phyloP scores from a whole-genome alignment of 768 basidiomycete genomes.

The Sarcodon sp. region DNA sequence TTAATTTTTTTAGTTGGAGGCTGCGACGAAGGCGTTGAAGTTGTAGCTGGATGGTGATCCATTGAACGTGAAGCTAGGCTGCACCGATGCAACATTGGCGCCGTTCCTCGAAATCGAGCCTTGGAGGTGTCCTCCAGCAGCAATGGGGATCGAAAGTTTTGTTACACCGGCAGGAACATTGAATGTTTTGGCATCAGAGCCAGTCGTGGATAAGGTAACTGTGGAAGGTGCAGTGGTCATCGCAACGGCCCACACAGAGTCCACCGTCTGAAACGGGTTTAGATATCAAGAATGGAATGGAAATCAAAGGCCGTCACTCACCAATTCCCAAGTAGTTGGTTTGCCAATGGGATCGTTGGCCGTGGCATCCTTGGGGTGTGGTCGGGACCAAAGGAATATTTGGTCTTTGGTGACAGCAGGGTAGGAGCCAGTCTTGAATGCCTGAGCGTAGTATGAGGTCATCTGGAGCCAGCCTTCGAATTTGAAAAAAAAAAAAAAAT shows the following conservation, averaged over 20 bases:
- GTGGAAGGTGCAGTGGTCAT: slow-evolving; percentile 39
- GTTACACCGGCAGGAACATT: slow-evolving; percentile 36
- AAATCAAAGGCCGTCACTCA: slow-evolving; percentile 16
- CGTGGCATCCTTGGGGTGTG: slow-evolving; percentile 41
- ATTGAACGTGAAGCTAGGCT: slow-evolving; percentile 30
- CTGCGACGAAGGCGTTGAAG: slow-evolving; percentile 47
- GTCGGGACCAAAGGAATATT: slow-evolving; percentile 39
- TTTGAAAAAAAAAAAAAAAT: too few relatives aligned
- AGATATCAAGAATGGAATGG: slow-evolving; percentile 2
- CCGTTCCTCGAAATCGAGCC: slow-evolving; percentile 41
- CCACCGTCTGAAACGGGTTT: slow-evolving; percentile 30
- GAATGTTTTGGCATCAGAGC: slow-evolving; percentile 24
- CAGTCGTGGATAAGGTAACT: slow-evolving; percentile 35
- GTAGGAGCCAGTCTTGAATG: slow-evolving; percentile 53
- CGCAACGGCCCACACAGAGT: slow-evolving; percentile 56
- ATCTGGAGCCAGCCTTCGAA: slow-evolving; percentile 39
- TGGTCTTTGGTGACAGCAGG: slow-evolving; percentile 40
- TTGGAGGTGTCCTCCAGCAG: slow-evolving; percentile 37
- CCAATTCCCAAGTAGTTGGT: slow-evolving; percentile 39
- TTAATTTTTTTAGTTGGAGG: slow-evolving; percentile 7
- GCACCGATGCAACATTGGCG: slow-evolving; percentile 33
- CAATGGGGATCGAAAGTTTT: slow-evolving; percentile 45
- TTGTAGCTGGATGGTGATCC: slow-evolving; percentile 31
- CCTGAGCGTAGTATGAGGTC: slow-evolving; percentile 39
- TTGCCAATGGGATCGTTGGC: slow-evolving; percentile 29